These are phyloP conservation scores for Ustilago cynodontis DNA, from an alignment of 1,284 basidiomycete species.

Conservation along the genomic window DNA sequence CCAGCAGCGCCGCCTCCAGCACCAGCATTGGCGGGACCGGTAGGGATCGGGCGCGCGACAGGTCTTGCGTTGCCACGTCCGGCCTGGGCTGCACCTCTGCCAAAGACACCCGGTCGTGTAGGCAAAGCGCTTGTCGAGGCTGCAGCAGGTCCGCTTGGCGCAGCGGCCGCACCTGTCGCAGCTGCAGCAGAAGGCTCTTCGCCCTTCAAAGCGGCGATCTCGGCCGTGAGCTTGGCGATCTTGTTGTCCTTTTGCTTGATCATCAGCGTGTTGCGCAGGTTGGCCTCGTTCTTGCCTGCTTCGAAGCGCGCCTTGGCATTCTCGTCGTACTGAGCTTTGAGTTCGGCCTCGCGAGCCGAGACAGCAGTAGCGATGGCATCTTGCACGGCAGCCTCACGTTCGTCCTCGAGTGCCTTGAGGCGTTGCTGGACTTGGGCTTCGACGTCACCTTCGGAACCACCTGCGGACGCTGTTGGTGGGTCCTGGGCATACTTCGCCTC, in stretches of 20 bases:
- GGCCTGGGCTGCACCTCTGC: constrained; percentile 39
- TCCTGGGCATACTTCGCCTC: constrained; percentile 36
- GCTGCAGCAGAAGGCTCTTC: constrained; percentile 21
- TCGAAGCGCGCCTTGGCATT: constrained; percentile 63
- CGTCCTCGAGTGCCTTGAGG: constrained; percentile 48
- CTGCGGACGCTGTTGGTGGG: not conserved
- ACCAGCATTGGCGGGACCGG: constrained; percentile 24
- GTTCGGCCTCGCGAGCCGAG: constrained; percentile 59
- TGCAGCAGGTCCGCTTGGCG: constrained; percentile 17
- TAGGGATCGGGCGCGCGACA: constrained; percentile 27
- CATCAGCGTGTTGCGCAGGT: constrained; percentile 66
- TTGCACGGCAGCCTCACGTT: constrained; percentile 43
- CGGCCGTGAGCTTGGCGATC: constrained; percentile 63
- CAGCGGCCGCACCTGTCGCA: not conserved
- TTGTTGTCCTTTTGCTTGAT: constrained; percentile 67
- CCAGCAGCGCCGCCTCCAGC: not conserved
- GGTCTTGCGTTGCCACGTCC: constrained; percentile 19
- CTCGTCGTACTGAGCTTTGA: constrained; percentile 59
- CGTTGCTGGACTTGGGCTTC: constrained; percentile 47
- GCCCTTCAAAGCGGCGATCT: constrained; percentile 65
- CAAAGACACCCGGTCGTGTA: constrained; percentile 41
- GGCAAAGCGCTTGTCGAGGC: constrained; percentile 9
- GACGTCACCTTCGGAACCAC: constrained; percentile 23
- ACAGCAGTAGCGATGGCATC: constrained; percentile 57
- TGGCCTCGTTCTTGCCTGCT: constrained; percentile 68